Conservation (phyloP, 1,284 basidiomycete species). For the Apiotrichum veenhuisii region DNA sequence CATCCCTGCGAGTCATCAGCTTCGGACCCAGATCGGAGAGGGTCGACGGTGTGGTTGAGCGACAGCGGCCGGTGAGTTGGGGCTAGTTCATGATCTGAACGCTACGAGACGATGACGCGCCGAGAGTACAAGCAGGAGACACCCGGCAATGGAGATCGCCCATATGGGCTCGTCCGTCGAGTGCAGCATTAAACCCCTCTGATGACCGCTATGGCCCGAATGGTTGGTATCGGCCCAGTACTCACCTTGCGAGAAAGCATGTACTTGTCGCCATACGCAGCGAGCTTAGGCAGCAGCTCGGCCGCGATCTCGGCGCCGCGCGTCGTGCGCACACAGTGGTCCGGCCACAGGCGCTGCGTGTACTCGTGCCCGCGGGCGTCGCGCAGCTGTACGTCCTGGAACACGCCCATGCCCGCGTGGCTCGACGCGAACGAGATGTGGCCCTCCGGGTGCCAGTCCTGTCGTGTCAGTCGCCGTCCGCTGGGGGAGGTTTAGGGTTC, state of each 20-base stretch:
- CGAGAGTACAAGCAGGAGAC: too few relatives aligned
- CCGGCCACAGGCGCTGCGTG: slow-evolving; percentile 57
- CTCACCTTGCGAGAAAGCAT: slow-evolving; percentile 41
- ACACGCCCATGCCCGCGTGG: slow-evolving; percentile 54
- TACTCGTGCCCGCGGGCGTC: slow-evolving; percentile 35
- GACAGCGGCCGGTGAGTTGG: not conserved
- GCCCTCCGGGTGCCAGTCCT: slow-evolving; percentile 56
- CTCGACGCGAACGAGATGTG: slow-evolving; percentile 64
- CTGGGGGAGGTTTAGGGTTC: not conserved
- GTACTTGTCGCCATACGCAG: slow-evolving; percentile 23
- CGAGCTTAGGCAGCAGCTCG: slow-evolving; percentile 22
- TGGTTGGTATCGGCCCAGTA: too few relatives aligned
- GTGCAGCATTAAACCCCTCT: too few relatives aligned
- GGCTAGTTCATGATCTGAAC: too few relatives aligned
- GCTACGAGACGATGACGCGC: too few relatives aligned
- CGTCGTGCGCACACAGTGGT: slow-evolving; percentile 51
- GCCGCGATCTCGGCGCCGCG: slow-evolving; percentile 35
- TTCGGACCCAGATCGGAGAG: too few relatives aligned
- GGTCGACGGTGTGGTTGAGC: not conserved
- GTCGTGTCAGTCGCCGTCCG: not conserved
- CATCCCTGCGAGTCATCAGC: slow-evolving; percentile 40
- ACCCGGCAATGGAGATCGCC: too few relatives aligned
- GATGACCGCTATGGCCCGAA: too few relatives aligned
- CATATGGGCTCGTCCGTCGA: too few relatives aligned
- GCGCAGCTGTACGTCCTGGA: slow-evolving; percentile 42